These are phyloP conservation scores for Penicillium digitatum DNA, from an alignment of 2,329 filamentous ascomycete genomes.

Conservation along the genomic window DNA sequence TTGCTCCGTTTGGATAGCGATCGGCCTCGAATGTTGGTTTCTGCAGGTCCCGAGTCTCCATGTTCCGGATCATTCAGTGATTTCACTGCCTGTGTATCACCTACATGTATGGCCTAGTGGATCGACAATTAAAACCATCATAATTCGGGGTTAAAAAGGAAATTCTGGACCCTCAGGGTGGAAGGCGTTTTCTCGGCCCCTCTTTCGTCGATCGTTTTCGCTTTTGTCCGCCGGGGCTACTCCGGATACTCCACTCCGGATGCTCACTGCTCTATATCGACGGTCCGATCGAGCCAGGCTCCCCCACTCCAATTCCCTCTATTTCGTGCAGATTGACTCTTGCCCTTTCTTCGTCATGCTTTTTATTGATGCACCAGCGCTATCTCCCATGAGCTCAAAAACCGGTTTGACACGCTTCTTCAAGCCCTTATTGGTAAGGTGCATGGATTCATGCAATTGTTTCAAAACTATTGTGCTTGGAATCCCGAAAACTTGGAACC, in stretches of 20 bases:
- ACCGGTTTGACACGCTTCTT: constrained; percentile 7
- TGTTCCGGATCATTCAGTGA: background rate
- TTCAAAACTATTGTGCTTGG: background rate
- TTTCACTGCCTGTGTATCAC: constrained; percentile 1
- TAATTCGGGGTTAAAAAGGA: background rate
- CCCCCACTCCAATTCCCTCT: background rate
- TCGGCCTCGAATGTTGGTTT: constrained; percentile 7
- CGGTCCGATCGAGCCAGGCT: constrained; percentile 7
- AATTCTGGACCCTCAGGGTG: too few relatives aligned
- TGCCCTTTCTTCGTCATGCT: background rate
- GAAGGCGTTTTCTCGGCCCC: background rate
- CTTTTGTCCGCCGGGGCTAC: background rate
- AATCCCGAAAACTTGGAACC: background rate
- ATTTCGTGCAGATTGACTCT: constrained; percentile 2
- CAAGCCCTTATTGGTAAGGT: constrained; percentile 1
- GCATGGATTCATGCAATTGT: background rate
- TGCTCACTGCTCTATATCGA: constrained; percentile 9
- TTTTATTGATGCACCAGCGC: constrained; percentile 8
- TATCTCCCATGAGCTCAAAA: constrained; percentile 3
- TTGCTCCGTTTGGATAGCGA: constrained; percentile 2
- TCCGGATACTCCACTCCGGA: too few relatives aligned
- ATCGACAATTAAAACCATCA: background rate
- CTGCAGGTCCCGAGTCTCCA: background rate
- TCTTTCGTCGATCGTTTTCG: constrained; percentile 1
- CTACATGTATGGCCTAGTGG: constrained; percentile 1